Conservation (phyloP, 495 filamentous ascomycete species). For the Pseudevernia furfuracea region DNA sequence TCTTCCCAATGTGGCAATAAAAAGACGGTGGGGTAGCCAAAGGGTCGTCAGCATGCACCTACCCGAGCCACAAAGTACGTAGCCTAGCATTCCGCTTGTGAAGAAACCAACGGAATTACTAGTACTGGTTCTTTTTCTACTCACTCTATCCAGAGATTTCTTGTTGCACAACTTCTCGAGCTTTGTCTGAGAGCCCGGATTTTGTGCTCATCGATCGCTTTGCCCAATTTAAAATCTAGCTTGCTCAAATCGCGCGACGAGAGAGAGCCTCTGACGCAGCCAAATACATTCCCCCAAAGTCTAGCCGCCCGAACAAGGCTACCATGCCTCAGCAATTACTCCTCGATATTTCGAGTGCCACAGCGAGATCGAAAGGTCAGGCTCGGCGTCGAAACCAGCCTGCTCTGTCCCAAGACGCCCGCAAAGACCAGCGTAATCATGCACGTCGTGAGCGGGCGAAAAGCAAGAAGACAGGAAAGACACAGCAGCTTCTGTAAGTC, state of each 20-base stretch:
- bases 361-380: constrained; percentile 15
- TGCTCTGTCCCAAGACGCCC: background rate
- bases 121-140: background rate
- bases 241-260: background rate
- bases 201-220: background rate
- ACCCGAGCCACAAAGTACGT: no score
- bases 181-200: background rate
- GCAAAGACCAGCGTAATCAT: constrained; percentile 1
- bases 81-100: no score
- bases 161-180: background rate
- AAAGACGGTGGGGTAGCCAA: background rate
- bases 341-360: background rate
- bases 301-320: background rate
- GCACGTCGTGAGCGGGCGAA: background rate
- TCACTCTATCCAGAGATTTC: background rate
- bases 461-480: background rate
- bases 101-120: background rate
- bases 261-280: background rate
- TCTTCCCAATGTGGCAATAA: background rate
- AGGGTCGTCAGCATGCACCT: background rate
- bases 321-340: constrained; percentile 11
- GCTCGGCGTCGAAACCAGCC: constrained; percentile 6
- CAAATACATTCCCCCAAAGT: background rate
- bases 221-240: background rate
- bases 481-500: background rate